A percentile compares a stretch with the other conserved stretches of the same genome.
phyloP scores from a whole-genome alignment of 257 asterid species.

The Mitragyna speciosa region DNA sequence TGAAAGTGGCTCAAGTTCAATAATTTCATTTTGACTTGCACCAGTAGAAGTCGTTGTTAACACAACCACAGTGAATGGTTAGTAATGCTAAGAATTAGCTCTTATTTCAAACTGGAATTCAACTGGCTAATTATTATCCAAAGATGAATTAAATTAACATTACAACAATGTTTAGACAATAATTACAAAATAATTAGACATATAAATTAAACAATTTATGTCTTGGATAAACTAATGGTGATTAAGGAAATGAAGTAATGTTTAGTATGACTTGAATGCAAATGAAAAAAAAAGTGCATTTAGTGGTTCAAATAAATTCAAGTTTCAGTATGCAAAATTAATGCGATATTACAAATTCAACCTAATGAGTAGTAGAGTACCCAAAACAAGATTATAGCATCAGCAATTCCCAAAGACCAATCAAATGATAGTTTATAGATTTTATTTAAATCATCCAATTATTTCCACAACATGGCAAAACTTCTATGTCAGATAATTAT shows the following conservation, averaged over 20 bases:
- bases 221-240: neutral
- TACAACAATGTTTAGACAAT: neutral
- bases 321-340: neutral
- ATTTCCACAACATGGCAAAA: slow-evolving; percentile 11
- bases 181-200: too few species aligned
- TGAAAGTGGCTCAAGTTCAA: slow-evolving; percentile 80
- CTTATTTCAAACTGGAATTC: neutral
- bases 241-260: neutral
- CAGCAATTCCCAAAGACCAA: neutral
- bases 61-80: slow-evolving; percentile 7
- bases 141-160: neutral
- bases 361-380: neutral
- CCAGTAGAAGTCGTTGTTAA: slow-evolving; percentile 28
- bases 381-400: neutral
- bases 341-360: neutral
- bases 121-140: slow-evolving; percentile 2
- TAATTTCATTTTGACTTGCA: slow-evolving; percentile 87
- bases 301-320: neutral
- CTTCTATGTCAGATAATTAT: slow-evolving; percentile 31
- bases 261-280: neutral
- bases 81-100: slow-evolving; percentile 3
- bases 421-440: neutral
- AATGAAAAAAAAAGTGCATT: neutral
- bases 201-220: neutral
- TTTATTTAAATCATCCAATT: slow-evolving; percentile 9